phyloP scores from a whole-genome alignment of 805 yeast genomes.

The Myxozyma vanderwaltii region DNA sequence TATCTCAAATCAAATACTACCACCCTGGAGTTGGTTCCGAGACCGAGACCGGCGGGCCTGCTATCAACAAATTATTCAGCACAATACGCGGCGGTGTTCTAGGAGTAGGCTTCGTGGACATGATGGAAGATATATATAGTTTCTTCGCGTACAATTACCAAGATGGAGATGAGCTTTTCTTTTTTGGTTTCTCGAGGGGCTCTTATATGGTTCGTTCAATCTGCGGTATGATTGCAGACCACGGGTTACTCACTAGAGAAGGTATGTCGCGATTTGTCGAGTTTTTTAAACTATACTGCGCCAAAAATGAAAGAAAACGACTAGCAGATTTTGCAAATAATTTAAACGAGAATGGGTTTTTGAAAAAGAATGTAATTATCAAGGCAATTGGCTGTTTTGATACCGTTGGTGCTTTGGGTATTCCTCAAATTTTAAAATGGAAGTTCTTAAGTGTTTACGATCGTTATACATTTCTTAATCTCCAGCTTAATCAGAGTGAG shows the following conservation, averaged over 20 bases:
- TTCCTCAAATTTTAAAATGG: conserved; percentile 10
- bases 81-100: not conserved
- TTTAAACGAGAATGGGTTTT: not conserved
- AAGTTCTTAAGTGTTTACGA: not conserved
- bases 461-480: conserved; percentile 13
- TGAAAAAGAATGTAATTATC: not conserved
- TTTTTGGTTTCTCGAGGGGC: conserved; percentile 32
- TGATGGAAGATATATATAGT: conserved; percentile 21
- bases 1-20: conserved; percentile 18
- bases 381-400: conserved; percentile 29
- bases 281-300: conserved; percentile 12
- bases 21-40: conserved; percentile 23
- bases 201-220: conserved; percentile 22
- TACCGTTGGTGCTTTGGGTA: conserved; percentile 32
- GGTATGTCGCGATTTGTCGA: conserved; percentile 25
- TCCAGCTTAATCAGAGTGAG: conserved; percentile 11
- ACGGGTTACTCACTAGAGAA: conserved; percentile 16
- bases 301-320: not conserved
- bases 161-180: conserved; percentile 27
- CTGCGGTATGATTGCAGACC: conserved; percentile 20
- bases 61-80: not conserved
- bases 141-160: conserved; percentile 25
- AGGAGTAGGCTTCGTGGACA: conserved; percentile 13
- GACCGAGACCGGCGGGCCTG: not conserved
- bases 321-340: not conserved